Percentiles rank a stretch among this genome's conserved stretches.
phyloP scores from a whole-genome alignment of 345 rosid species.

The Salix brachista region DNA sequence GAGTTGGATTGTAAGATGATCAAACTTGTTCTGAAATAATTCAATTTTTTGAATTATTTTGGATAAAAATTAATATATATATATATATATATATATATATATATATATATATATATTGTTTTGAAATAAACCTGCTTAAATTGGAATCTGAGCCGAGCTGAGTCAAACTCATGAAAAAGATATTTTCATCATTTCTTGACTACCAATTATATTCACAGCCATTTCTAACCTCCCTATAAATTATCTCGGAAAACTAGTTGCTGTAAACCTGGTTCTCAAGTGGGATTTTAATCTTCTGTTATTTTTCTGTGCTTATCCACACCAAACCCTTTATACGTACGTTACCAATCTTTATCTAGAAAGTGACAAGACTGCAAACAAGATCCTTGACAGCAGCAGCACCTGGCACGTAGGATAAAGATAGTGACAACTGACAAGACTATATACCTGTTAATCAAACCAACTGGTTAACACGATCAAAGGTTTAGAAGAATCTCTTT shows the following conservation, averaged over 20 bases:
- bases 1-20: too few relatives aligned
- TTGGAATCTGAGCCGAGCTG: too few relatives aligned
- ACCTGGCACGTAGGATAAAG: conserved; percentile 8
- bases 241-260: background rate
- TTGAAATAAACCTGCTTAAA: too few relatives aligned
- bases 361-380: background rate
- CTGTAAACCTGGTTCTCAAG: background rate
- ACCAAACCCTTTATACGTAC: background rate
- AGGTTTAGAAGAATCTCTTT: background rate
- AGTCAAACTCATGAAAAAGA: too few relatives aligned
- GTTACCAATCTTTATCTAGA: conserved; percentile 2
- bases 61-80: too few relatives aligned
- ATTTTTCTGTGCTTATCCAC: background rate
- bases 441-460: conserved; percentile 33
- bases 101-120: too few relatives aligned
- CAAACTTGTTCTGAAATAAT: too few relatives aligned
- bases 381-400: conserved; percentile 5
- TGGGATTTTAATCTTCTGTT: background rate
- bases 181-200: too few relatives aligned
- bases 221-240: background rate
- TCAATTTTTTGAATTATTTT: too few relatives aligned
- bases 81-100: too few relatives aligned
- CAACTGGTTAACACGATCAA: conserved; percentile 22
- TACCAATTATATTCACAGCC: background rate
- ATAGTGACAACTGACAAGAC: conserved; percentile 15